Base-by-base conservation (phyloP, 2,329 filamentous ascomycete genomes). In the Microdochium paspali region DNA sequence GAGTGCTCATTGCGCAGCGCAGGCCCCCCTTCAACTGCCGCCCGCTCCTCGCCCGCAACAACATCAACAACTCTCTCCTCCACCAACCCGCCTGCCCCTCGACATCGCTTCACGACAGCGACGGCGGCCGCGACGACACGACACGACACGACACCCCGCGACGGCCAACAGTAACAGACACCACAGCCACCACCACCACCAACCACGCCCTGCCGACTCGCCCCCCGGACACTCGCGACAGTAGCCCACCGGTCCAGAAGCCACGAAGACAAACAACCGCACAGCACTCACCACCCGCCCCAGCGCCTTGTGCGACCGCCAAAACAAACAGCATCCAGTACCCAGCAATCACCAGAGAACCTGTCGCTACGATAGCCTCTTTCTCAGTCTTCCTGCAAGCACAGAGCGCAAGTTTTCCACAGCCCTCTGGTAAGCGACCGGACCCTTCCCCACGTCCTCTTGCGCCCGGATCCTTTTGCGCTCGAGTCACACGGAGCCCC, bases 241-340 rank as follows among this genome's bases (percentile, higher is more conserved):
- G 13, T 18, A 35, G 6, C 31, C 26, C 9, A 30, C 26, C 26
- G 9, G 26, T 30, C 9, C 15, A 35, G 47, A 48, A 49, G 49
- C 47, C 31, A 46, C 35, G 43, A 39, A 44, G 44, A 50, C 49
- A 50, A 51, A 53, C 53, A 54, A 51, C 53, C 28, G 49, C 49
- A 50, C 49, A 51, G 44, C 45, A 32, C n/a, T n/a, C n/a, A n/a
- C 53, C 50, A 46, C 49, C 51, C 46, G 51, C 50, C 32, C 45
- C 47, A 45, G n/a, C 30, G 48, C 48, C 46, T 50, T 48, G 35
- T 46, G 50, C 47, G 28, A 51, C 40, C 9, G 50, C 45, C 18
- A 44, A 50, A 44, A 50, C 24, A 48, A 44, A 50, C 24, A 48
- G 40, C 26, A 25, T 45, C 44, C 28, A 44, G 10, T 35, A 50